Percentiles rank a stretch among this genome's conserved stretches.
Conservation (phyloP, 2,329 filamentous ascomycete genomes). For the Aspergillus ustus region DNA sequence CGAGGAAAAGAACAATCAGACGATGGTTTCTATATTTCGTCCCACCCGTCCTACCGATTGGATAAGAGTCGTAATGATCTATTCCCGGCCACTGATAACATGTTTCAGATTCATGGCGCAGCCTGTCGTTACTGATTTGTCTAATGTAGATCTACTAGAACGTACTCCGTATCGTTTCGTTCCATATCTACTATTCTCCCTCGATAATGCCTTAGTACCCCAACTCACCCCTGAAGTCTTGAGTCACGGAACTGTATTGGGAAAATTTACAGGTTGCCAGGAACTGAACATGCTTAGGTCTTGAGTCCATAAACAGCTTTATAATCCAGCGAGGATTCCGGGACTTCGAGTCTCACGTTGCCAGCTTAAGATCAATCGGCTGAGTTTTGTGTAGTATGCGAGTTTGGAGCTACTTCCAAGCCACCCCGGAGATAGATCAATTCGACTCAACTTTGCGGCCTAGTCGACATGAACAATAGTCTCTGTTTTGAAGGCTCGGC, state of each 20-base stretch:
- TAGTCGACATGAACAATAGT: no score
- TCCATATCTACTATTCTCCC: not conserved
- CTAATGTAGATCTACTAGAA: not conserved
- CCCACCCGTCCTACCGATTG: not conserved
- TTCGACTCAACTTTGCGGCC: no score
- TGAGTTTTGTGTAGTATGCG: not conserved
- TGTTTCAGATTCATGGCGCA: not conserved
- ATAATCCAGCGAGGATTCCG: not conserved
- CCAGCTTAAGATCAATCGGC: not conserved
- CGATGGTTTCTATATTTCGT: not conserved
- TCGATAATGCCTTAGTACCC: not conserved
- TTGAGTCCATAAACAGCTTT: not conserved
- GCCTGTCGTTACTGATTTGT: not conserved
- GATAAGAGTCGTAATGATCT: not conserved
- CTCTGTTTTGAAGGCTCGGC: no score
- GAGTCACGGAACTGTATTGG: not conserved
- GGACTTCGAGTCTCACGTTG: not conserved
- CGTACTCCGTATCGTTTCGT: not conserved
- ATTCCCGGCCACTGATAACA: not conserved
- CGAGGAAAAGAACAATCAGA: not conserved
- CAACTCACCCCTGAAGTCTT: not conserved
- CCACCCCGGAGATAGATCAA: not conserved
- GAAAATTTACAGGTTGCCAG: not conserved
- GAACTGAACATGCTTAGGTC: not conserved
- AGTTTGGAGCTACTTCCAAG: not conserved